Evolutionary conservation across 2,329 filamentous ascomycete species (phyloP).

Genomic region (Fusarium buxicola): DNA sequence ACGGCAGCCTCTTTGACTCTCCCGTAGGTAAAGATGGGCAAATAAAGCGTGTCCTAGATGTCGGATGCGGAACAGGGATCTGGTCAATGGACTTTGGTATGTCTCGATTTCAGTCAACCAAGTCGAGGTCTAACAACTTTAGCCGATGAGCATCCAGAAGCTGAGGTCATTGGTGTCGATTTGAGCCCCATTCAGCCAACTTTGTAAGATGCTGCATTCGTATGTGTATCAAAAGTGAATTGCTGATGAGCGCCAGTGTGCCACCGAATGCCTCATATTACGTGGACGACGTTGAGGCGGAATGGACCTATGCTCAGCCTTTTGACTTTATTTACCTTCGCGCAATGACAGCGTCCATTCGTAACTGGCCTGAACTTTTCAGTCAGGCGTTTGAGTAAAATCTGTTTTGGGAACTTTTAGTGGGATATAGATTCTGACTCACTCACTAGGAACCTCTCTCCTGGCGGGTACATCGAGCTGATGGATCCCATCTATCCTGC

Average conservation of each 20-base stretch:
- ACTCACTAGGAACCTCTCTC: slow-evolving; percentile 18
- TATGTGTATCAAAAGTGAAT: rapidly evolving
- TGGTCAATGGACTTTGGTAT: slow-evolving; percentile 32
- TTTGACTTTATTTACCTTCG: slow-evolving; percentile 33
- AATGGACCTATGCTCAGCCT: slow-evolving; percentile 20
- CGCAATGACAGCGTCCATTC: slow-evolving; percentile 19
- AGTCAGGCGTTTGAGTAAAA: slow-evolving; percentile 12
- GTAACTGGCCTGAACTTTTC: slow-evolving; percentile 18
- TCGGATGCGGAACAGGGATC: slow-evolving; percentile 30
- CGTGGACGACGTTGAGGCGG: slow-evolving; percentile 30
- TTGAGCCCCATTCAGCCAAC: slow-evolving; percentile 32
- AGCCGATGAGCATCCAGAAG: slow-evolving; percentile 32
- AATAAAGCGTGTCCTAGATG: slow-evolving; percentile 20
- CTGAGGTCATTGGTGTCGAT: slow-evolving; percentile 30
- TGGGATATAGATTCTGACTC: too few species aligned
- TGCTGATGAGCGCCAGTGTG: slow-evolving; percentile 9
- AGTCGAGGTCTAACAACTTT: not conserved
- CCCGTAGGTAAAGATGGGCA: slow-evolving; percentile 4
- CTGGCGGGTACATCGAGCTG: slow-evolving; percentile 30
- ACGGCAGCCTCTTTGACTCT: slow-evolving; percentile 12
- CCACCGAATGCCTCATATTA: slow-evolving; percentile 24
- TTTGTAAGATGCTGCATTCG: slow-evolving; percentile 2
- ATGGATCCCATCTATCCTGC: slow-evolving; percentile 28
- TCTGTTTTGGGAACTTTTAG: not conserved
- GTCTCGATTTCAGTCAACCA: not conserved